Evolutionary conservation across 768 basidiomycete species (phyloP).

Genomic region (Rossbeevera mucosa): DNA sequence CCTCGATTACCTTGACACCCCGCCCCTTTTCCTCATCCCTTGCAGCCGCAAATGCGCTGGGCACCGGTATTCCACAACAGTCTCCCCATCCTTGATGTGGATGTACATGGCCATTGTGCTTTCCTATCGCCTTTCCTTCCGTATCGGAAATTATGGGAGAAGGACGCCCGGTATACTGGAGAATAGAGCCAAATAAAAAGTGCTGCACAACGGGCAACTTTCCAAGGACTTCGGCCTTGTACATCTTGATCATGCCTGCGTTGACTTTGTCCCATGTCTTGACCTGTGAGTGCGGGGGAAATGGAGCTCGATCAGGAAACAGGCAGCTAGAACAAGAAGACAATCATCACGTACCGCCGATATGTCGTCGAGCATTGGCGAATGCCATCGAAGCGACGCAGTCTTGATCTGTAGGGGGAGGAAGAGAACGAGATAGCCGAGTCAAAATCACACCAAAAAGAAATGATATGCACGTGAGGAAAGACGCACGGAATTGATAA

Average conservation of each 20-base stretch:
- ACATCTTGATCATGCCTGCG: constrained; percentile 97
- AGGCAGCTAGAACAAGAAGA: background rate
- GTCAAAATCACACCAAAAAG: no score
- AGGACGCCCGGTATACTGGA: constrained; percentile 60
- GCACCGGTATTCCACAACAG: constrained; percentile 88
- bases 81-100: constrained; percentile 73
- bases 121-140: constrained; percentile 4
- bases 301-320: background rate
- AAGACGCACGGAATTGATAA: constrained; percentile 82
- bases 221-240: constrained; percentile 87
- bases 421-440: background rate
- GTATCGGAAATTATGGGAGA: constrained; percentile 29
- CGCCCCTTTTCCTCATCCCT: constrained; percentile 30
- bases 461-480: background rate
- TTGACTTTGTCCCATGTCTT: constrained; percentile 98
- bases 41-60: constrained; percentile 76
- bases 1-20: constrained; percentile 39
- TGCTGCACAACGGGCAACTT: constrained; percentile 97
- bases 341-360: constrained; percentile 52
- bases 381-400: constrained; percentile 94
- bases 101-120: constrained; percentile 30
- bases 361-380: constrained; percentile 98
- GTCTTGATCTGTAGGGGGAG: constrained; percentile 74
- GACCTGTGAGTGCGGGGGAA: constrained; percentile 37
- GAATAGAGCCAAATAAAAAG: constrained; percentile 86